Conservation (phyloP, 805 yeast species). For the Metschnikowia cerradonensis region DNA sequence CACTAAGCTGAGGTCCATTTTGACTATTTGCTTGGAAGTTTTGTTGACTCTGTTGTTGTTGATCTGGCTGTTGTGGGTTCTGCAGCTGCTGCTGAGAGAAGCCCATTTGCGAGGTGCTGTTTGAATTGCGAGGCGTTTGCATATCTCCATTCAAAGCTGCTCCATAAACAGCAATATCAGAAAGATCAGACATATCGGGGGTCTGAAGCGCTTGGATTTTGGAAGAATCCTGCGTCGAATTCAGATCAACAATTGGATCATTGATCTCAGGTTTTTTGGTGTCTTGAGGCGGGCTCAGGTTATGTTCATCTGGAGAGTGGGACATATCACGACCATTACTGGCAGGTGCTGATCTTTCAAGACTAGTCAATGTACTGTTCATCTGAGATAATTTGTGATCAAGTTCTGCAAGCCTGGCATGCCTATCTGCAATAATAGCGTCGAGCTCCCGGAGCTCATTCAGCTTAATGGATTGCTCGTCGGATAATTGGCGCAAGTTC, state of each 20-base stretch:
- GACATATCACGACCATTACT: neutral
- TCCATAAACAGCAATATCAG: slow-evolving; percentile 37
- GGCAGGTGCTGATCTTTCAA: neutral
- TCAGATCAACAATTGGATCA: no score
- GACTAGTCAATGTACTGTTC: neutral
- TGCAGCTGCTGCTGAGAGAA: neutral
- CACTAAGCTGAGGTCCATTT: neutral
- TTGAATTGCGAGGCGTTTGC: slow-evolving; percentile 2
- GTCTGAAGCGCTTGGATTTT: slow-evolving; percentile 10
- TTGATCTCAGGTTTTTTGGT: neutral
- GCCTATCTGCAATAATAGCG: slow-evolving; percentile 7
- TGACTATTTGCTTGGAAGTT: neutral
- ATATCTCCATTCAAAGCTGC: slow-evolving; percentile 30
- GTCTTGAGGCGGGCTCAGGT: neutral
- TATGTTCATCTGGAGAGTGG: neutral
- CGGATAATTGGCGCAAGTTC: slow-evolving; percentile 12
- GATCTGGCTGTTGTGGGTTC: neutral
- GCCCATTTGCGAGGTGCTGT: slow-evolving; percentile 3
- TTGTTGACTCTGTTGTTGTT: neutral
- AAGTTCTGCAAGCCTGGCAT: slow-evolving; percentile 1
- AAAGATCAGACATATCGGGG: slow-evolving; percentile 31
- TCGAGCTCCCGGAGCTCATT: slow-evolving; percentile 11
- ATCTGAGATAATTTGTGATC: slow-evolving; percentile 5
- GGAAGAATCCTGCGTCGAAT: neutral
- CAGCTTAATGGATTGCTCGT: slow-evolving; percentile 7